A percentile compares a stretch with the other conserved stretches of the same genome.
Conservation (phyloP, 1,284 basidiomycete genomes). For the Pulveroboletus sp. region DNA sequence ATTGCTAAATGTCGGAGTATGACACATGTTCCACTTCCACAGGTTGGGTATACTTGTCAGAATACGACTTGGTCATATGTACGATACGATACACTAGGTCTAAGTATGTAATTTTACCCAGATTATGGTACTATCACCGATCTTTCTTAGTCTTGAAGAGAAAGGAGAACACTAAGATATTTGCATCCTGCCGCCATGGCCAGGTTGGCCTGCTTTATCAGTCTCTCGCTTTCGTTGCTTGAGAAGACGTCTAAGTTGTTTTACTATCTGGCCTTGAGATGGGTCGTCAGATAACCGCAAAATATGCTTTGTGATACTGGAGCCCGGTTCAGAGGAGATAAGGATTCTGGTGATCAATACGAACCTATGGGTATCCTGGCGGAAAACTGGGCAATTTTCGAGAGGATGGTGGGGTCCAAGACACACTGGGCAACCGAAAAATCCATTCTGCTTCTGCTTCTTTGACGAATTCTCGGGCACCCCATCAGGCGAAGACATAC, state of each 20-base stretch:
- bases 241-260: slow-evolving; percentile 47
- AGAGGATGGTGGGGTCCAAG: slow-evolving; percentile 45
- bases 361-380: slow-evolving; percentile 53
- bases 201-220: neutral
- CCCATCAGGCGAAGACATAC: slow-evolving; percentile 36
- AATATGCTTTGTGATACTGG: slow-evolving; percentile 51
- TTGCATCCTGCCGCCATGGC: slow-evolving; percentile 9
- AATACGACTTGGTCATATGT: slow-evolving; percentile 3
- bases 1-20: slow-evolving; percentile 18
- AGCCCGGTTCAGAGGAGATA: slow-evolving; percentile 11
- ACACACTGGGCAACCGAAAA: slow-evolving; percentile 49
- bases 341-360: slow-evolving; percentile 6
- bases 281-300: slow-evolving; percentile 47
- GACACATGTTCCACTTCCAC: neutral
- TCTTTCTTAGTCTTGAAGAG: neutral
- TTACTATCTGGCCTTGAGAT: slow-evolving; percentile 40
- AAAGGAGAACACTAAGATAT: neutral
- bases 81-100: slow-evolving; percentile 18
- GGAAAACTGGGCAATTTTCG: slow-evolving; percentile 54
- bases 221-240: slow-evolving; percentile 40
- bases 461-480: slow-evolving; percentile 37
- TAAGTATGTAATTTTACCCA: slow-evolving; percentile 7
- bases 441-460: slow-evolving; percentile 36
- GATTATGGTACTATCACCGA: slow-evolving; percentile 23
- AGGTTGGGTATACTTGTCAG: neutral